These are phyloP conservation scores for Eucalyptus rudis DNA, from an alignment of 345 rosid species.

Conservation along the genomic window DNA sequence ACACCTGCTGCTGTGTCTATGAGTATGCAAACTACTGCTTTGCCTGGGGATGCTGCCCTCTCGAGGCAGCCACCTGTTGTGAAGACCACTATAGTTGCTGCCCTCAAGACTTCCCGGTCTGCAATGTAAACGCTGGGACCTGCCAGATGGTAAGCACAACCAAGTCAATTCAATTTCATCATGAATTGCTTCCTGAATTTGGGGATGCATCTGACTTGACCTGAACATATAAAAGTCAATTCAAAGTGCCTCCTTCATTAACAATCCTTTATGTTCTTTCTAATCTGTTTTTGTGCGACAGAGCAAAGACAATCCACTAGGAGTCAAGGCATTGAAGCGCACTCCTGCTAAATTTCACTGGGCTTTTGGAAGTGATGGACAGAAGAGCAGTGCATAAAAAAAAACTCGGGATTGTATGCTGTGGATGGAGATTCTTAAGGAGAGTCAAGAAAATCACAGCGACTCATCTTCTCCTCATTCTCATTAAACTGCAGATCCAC, in stretches of 20 bases:
- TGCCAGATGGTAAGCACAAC: conserved; percentile 46
- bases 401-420: neutral
- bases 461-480: neutral
- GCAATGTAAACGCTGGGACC: conserved; percentile 45
- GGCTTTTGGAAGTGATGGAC: conserved; percentile 25
- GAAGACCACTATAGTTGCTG: conserved; percentile 76
- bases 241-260: neutral
- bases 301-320: conserved; percentile 80
- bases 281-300: conserved; percentile 7
- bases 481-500: neutral
- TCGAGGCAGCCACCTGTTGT: conserved; percentile 81
- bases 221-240: neutral
- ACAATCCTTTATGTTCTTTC: neutral
- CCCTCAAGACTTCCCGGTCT: conserved; percentile 78
- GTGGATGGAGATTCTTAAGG: neutral
- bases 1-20: conserved; percentile 77
- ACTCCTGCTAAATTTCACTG: conserved; percentile 64
- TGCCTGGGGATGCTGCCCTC: conserved; percentile 94
- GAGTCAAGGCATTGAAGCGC: conserved; percentile 65
- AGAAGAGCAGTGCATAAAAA: conserved; percentile 26
- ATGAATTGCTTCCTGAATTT: neutral
- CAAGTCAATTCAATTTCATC: neutral
- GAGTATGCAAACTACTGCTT: conserved; percentile 55
- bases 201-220: neutral
- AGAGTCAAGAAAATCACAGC: neutral